phyloP scores from a whole-genome alignment of 306 rosid genomes.

The Quercus bicolor region DNA sequence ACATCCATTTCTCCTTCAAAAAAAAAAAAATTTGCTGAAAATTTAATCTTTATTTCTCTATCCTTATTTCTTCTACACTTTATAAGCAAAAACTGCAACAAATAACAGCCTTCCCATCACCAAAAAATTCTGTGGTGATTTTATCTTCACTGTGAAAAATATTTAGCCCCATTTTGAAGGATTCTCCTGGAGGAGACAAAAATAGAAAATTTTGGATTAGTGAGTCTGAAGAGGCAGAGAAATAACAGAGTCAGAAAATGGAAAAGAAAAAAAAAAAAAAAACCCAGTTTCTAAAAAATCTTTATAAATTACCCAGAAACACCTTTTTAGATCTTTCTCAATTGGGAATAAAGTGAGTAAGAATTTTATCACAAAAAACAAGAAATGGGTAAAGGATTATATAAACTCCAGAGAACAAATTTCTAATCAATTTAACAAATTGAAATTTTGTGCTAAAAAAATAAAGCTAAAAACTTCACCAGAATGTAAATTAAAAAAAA shows the following conservation, averaged over 20 bases:
- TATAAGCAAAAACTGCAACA: background rate
- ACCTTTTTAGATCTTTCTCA: background rate
- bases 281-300: background rate
- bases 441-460: background rate
- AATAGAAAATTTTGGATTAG: background rate
- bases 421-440: background rate
- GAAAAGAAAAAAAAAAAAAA: background rate
- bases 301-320: background rate
- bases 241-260: background rate
- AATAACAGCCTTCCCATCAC: background rate
- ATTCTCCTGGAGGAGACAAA: background rate
- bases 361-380: no score
- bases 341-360: background rate
- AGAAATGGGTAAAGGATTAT: no score
- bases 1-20: slow-evolving; percentile 15
- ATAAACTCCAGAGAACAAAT: no score
- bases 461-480: background rate
- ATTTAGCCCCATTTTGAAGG: background rate
- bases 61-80: background rate
- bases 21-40: background rate
- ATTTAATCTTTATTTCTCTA: background rate
- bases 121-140: background rate
- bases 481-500: background rate
- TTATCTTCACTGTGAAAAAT: background rate
- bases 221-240: background rate